phyloP scores from a whole-genome alignment of 768 basidiomycete species.

The Hypholoma fasciculare region DNA sequence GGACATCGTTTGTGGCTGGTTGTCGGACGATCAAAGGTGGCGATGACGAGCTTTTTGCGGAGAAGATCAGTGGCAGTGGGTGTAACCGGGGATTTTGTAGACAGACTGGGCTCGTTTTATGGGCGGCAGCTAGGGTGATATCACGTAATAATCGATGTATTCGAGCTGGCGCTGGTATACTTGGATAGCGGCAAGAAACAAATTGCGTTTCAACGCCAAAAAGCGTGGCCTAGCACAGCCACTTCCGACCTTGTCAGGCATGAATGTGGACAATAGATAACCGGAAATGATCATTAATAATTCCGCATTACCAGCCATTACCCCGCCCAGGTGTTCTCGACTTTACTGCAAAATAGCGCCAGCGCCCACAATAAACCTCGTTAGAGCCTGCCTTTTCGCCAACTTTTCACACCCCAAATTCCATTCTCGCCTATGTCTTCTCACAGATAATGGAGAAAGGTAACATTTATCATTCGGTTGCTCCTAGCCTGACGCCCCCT shows the following conservation, averaged over 20 bases:
- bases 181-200: slow-evolving; percentile 8
- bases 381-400: no score
- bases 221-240: slow-evolving; percentile 19
- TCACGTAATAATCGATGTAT: slow-evolving; percentile 29
- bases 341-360: no score
- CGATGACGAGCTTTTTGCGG: neutral
- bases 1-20: neutral
- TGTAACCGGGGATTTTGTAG: neutral
- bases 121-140: slow-evolving; percentile 13
- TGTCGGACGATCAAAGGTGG: neutral
- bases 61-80: slow-evolving; percentile 3
- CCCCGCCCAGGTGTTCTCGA: no score
- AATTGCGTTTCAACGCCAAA: slow-evolving; percentile 11
- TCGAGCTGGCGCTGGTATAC: slow-evolving; percentile 6
- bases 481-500: neutral
- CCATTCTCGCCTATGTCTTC: no score
- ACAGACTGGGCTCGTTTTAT: slow-evolving; percentile 8
- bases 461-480: slow-evolving; percentile 15
- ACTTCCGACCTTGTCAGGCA: slow-evolving; percentile 21
- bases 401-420: no score
- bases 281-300: neutral
- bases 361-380: no score
- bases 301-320: no score
- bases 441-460: slow-evolving; percentile 12
- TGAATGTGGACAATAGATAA: slow-evolving; percentile 1